These are phyloP conservation scores for Boletellus sp. DNA, from an alignment of 1,284 basidiomycete species.

Conservation along the genomic window DNA sequence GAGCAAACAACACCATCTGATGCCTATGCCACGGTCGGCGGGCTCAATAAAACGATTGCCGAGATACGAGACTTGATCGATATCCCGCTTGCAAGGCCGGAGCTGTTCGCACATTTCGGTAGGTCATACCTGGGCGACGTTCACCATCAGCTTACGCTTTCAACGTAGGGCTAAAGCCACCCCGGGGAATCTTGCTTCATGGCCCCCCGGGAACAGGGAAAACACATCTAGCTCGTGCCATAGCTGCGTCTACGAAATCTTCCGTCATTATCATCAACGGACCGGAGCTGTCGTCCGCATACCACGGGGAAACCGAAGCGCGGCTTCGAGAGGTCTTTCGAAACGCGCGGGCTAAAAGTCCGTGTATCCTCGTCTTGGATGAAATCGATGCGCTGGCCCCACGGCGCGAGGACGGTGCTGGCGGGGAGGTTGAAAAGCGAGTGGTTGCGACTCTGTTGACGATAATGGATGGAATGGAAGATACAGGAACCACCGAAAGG, in stretches of 20 bases:
- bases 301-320: constrained; percentile 95
- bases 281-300: constrained; percentile 90
- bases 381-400: constrained; percentile 97
- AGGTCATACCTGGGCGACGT: constrained; percentile 11
- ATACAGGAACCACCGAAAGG: constrained; percentile 45
- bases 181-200: constrained; percentile 85
- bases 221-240: constrained; percentile 88
- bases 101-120: constrained; percentile 89
- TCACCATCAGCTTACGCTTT: constrained; percentile 6
- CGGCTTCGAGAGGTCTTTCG: constrained; percentile 86
- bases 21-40: constrained; percentile 79
- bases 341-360: constrained; percentile 77
- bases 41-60: constrained; percentile 83
- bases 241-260: constrained; percentile 77
- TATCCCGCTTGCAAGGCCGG: constrained; percentile 86
- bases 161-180: constrained; percentile 74
- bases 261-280: constrained; percentile 90
- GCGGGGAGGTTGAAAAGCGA: constrained; percentile 92
- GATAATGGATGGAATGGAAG: constrained; percentile 90
- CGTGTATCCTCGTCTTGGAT: constrained; percentile 92
- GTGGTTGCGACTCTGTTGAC: constrained; percentile 95
- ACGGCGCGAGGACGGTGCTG: constrained; percentile 79
- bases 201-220: constrained; percentile 95
- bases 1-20: constrained; percentile 41
- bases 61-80: constrained; percentile 93